phyloP scores from a whole-genome alignment of 192 early-diverging fungal genomes.

The Coemansia sp. region DNA sequence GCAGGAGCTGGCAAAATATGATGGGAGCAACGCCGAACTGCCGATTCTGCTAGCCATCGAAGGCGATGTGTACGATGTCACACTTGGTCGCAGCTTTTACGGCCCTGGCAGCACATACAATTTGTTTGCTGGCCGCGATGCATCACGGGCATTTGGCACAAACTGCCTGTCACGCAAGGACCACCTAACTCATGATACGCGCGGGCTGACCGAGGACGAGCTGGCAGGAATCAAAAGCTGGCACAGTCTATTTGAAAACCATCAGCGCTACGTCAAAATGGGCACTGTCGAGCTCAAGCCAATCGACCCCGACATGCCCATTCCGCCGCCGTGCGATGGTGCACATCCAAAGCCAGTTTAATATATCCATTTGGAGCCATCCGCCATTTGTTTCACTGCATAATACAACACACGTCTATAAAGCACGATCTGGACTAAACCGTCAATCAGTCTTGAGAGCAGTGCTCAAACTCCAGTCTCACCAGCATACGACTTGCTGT shows the following conservation, averaged over 20 bases:
- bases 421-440: too few relatives aligned
- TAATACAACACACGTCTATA: neutral
- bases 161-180: slow-evolving; percentile 81
- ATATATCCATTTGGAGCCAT: neutral
- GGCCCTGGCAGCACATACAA: slow-evolving; percentile 75
- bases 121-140: slow-evolving; percentile 90
- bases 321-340: slow-evolving; percentile 75
- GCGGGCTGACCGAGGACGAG: slow-evolving; percentile 75
- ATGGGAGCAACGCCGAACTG: slow-evolving; percentile 76
- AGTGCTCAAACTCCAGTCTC: too few relatives aligned
- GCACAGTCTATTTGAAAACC: slow-evolving; percentile 85
- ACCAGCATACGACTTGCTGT: too few relatives aligned
- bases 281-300: slow-evolving; percentile 79
- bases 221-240: slow-evolving; percentile 76
- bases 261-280: slow-evolving; percentile 83
- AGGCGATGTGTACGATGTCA: slow-evolving; percentile 95
- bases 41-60: slow-evolving; percentile 90
- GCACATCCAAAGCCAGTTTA: slow-evolving; percentile 52
- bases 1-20: slow-evolving; percentile 75
- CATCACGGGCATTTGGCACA: slow-evolving; percentile 90
- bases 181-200: slow-evolving; percentile 91
- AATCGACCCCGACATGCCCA: slow-evolving; percentile 78
- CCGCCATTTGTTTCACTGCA: neutral
- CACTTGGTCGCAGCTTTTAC: slow-evolving; percentile 73
- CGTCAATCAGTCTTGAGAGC: too few relatives aligned